Percentiles rank a stretch among this genome's conserved stretches.
phyloP scores from a whole-genome alignment of 169 alveolate species.

The Eimeria necatrix region DNA sequence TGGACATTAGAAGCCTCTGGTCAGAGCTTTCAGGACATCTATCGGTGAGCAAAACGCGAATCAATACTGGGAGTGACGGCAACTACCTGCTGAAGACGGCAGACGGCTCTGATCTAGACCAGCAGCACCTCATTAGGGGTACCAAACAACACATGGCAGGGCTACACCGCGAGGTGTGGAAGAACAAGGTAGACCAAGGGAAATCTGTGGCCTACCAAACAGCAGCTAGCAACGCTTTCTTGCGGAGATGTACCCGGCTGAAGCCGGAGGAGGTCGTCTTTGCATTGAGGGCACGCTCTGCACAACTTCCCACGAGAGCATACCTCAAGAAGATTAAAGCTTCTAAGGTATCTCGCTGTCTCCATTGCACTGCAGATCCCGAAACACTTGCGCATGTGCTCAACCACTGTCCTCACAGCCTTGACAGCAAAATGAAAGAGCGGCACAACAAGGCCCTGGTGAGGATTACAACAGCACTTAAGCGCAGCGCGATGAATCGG shows the following conservation, averaged over 20 bases:
- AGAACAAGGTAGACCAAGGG: conserved; percentile 3
- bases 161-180: not conserved
- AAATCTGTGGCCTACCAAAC: not conserved
- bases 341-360: not conserved
- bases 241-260: not conserved
- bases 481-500: not conserved
- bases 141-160: not conserved
- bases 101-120: not conserved
- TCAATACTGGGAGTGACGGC: not conserved
- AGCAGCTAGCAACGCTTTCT: not conserved
- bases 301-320: conserved; percentile 10
- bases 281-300: not conserved
- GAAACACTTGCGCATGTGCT: not conserved
- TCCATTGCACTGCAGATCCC: not conserved
- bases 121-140: not conserved
- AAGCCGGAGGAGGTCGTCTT: not conserved
- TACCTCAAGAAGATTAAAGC: not conserved
- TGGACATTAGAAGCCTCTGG: not conserved
- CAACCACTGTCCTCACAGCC: not conserved
- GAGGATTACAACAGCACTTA: conserved; percentile 12
- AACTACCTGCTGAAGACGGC: not conserved
- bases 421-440: not conserved
- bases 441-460: conserved; percentile 7
- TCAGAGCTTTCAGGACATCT: not conserved
- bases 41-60: not conserved